Evolutionary conservation across 179 eudicot genomes (phyloP).

Genomic region (Gypsophila paniculata): DNA sequence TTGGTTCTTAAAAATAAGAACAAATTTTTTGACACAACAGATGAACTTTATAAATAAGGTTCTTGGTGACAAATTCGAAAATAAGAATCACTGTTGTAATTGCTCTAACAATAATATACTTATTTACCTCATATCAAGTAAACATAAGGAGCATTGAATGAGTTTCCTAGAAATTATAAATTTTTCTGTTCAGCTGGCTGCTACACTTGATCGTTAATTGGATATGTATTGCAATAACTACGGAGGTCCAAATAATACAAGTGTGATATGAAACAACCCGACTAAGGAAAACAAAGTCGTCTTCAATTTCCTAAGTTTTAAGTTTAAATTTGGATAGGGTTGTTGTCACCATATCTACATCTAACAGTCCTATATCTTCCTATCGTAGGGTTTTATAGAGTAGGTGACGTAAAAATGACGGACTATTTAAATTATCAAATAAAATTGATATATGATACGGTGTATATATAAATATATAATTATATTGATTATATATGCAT

Average conservation of each 20-base stretch:
- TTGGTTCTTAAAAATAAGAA: no score
- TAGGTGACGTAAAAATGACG: background rate
- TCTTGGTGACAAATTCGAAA: no score
- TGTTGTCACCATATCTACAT: no score
- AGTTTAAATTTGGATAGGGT: background rate
- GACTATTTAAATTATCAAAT: no score
- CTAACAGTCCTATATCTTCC: no score
- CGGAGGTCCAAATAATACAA: background rate
- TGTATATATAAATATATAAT: no score
- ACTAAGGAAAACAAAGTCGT: no score
- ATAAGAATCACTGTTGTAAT: no score
- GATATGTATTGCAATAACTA: constrained; percentile 10
- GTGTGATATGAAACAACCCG: background rate
- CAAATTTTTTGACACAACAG: no score
- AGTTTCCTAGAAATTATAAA: constrained; percentile 5
- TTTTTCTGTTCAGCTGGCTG: background rate
- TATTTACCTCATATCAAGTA: constrained; percentile 1
- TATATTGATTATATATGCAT: no score
- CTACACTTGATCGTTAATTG: background rate
- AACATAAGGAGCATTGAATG: constrained; percentile 3
- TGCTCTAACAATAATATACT: background rate
- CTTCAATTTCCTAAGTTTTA: background rate
- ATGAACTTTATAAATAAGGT: no score
- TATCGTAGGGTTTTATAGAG: background rate
- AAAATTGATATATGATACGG: no score